Evolutionary conservation across 1,139 yeast genomes (phyloP).

Genomic region (Scheffersomyces quercinus): DNA sequence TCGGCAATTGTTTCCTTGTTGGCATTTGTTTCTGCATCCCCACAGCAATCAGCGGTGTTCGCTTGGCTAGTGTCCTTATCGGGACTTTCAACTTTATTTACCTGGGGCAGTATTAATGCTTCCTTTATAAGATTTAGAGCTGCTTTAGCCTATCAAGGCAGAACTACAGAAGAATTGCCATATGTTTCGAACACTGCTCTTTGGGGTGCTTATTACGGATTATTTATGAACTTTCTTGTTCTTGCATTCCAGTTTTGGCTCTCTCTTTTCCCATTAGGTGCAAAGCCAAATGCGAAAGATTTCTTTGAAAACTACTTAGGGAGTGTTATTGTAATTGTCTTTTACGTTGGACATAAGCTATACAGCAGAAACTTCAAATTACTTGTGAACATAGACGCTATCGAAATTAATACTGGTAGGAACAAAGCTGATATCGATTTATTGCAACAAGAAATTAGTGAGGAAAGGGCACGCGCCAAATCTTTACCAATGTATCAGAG

Average conservation of each 20-base stretch:
- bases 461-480: slow-evolving; percentile 53
- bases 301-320: slow-evolving; percentile 40
- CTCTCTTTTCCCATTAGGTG: slow-evolving; percentile 38
- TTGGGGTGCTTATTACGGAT: slow-evolving; percentile 38
- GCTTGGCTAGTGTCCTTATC: slow-evolving; percentile 44
- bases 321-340: slow-evolving; percentile 32
- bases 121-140: slow-evolving; percentile 41
- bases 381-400: slow-evolving; percentile 37
- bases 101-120: slow-evolving; percentile 41
- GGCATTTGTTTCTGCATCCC: slow-evolving; percentile 42
- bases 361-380: slow-evolving; percentile 28
- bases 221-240: slow-evolving; percentile 31
- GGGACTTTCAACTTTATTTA: slow-evolving; percentile 43
- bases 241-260: slow-evolving; percentile 46
- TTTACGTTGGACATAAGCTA: slow-evolving; percentile 37
- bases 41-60: slow-evolving; percentile 37
- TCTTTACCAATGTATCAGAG: slow-evolving; percentile 53
- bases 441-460: slow-evolving; percentile 62
- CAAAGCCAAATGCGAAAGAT: slow-evolving; percentile 26
- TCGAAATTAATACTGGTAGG: slow-evolving; percentile 72
- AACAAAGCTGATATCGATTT: slow-evolving; percentile 62
- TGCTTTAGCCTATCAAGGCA: slow-evolving; percentile 32
- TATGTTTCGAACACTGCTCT: slow-evolving; percentile 40
- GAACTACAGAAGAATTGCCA: slow-evolving; percentile 35
- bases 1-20: slow-evolving; percentile 39